Base-by-base conservation (phyloP, 2,329 filamentous ascomycete species). In the Pseudopyrenochaeta lycopersici region DNA sequence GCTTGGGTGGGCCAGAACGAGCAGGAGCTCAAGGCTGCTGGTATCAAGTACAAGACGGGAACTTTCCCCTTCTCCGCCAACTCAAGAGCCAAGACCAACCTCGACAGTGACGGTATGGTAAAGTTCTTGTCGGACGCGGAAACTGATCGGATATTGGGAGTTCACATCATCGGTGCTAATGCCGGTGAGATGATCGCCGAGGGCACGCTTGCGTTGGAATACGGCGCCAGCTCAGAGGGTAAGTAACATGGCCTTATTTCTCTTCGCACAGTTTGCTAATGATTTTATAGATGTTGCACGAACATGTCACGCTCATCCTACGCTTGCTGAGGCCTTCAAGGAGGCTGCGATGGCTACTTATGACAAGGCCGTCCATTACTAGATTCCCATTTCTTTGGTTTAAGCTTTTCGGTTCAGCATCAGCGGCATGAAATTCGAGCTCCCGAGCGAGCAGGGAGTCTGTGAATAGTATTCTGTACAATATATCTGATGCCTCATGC, bases 121-220 rank as follows among this genome's bases (percentile, higher is more conserved):
- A 99, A 99, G 86, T 96, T 99, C 82, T 84, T 99, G 58, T 89
- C 93, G 32, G 95, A 99, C 76, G 92, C 92, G 46, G 91, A 98
- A 85, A 99, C 95, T 31, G 95, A 99, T 80, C 88, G 95, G 67
- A 90, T 99, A 66, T 84, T 99, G 60, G 95, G 95, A 64, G 89
- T 97, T 62, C 95, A 99, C 84, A 98, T 99, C 78, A 89, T 99
- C 69, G 95, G 95, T 55, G 85, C 95, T 68, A 95, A 95, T 77
- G 95, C 95, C 38, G 95, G 95, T 72, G 95, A 99, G 85, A 98
- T 99, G 95, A 97, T 99, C 81, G 95, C 95, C 2, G 95, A 99
- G 82, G 95, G 90, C 63, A 95, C 93, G 11, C 83, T 99, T 72
- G 95, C 95, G 52, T 83, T 99, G 45, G 95, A 99, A 82, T 99